Evolutionary conservation across 2,329 filamentous ascomycete genomes (phyloP).

Genomic region (Amauroascus niger): DNA sequence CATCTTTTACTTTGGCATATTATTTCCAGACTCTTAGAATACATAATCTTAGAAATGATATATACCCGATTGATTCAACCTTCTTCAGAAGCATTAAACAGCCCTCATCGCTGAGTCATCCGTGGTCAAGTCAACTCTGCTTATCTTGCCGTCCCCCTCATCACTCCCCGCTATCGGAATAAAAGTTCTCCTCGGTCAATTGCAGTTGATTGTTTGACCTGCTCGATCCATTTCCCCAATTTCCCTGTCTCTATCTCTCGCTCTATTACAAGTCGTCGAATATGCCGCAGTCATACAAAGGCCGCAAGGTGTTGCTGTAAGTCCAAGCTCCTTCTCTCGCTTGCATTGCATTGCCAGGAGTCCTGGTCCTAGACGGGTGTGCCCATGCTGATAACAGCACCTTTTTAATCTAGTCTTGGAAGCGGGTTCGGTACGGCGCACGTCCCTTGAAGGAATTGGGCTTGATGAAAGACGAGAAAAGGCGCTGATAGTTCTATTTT

Average conservation of each 20-base stretch:
- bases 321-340: neutral
- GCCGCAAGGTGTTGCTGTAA: slow-evolving; percentile 19
- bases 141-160: no score
- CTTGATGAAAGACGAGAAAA: neutral
- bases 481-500: slow-evolving; percentile 7
- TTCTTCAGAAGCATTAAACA: no score
- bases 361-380: neutral
- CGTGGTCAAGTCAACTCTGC: no score
- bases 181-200: no score
- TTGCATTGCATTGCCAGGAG: neutral
- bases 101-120: neutral
- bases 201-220: neutral
- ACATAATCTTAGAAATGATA: neutral
- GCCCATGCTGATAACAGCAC: neutral
- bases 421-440: slow-evolving; percentile 19
- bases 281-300: slow-evolving; percentile 14
- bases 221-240: no score
- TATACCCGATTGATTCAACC: neutral
- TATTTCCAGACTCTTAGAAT: neutral
- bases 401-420: slow-evolving; percentile 14
- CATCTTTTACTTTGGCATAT: neutral
- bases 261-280: neutral
- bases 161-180: no score
- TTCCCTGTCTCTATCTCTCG: no score
- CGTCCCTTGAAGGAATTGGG: neutral